These are phyloP conservation scores for Suhomyces prunicola DNA, from an alignment of 805 yeast species.

Conservation along the genomic window DNA sequence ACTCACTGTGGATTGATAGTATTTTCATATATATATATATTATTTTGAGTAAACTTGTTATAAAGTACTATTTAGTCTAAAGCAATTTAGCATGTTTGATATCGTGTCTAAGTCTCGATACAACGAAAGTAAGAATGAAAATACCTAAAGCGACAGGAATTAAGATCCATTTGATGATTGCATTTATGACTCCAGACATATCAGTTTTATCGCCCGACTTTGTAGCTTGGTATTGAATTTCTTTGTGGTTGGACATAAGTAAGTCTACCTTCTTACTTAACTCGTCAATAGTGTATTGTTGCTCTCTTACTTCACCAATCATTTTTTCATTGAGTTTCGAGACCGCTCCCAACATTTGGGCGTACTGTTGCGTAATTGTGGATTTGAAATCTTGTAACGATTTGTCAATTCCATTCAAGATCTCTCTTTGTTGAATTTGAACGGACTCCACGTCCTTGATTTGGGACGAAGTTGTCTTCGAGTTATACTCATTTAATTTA, in stretches of 20 bases:
- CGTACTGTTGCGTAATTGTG: slow-evolving; percentile 27
- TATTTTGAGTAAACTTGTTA: background rate
- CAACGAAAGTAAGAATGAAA: slow-evolving; percentile 41
- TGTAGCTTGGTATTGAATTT: slow-evolving; percentile 25
- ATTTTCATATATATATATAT: background rate
- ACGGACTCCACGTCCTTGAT: slow-evolving; percentile 16
- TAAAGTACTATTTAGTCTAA: slow-evolving; percentile 18
- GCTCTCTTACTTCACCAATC: slow-evolving; percentile 41
- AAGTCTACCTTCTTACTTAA: slow-evolving; percentile 38
- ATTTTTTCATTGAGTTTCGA: slow-evolving; percentile 33
- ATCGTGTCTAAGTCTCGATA: slow-evolving; percentile 56
- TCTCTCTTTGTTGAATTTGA: slow-evolving; percentile 16
- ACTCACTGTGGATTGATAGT: slow-evolving; percentile 1
- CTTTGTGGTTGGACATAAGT: slow-evolving; percentile 39
- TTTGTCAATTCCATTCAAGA: slow-evolving; percentile 16
- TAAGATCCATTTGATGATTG: slow-evolving; percentile 36
- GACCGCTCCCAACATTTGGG: slow-evolving; percentile 30
- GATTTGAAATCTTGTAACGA: slow-evolving; percentile 24
- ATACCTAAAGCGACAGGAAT: slow-evolving; percentile 41
- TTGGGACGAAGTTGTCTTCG: slow-evolving; percentile 10
- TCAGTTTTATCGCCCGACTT: slow-evolving; percentile 8
- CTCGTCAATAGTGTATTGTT: slow-evolving; percentile 33
- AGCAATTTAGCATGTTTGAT: slow-evolving; percentile 58
- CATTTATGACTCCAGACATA: slow-evolving; percentile 17
- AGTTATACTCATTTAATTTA: background rate